Conservation (phyloP, 1,284 basidiomycete genomes). For the Cutaneotrichosporon cutaneum region DNA sequence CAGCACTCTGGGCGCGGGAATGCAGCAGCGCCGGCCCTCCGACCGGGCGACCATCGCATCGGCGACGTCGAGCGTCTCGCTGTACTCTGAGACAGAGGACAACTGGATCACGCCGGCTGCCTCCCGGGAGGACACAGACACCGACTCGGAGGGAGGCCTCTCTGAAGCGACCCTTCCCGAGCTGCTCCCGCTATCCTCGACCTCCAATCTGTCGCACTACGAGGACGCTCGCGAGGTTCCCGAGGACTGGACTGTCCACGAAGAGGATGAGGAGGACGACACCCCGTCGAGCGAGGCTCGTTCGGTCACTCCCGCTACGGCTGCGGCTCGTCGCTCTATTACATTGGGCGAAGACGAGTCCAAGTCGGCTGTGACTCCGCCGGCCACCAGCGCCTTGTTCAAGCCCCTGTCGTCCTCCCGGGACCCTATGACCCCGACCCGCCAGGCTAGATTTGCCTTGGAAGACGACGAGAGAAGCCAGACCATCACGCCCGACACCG, state of each 20-base stretch:
- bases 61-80: constrained; percentile 12
- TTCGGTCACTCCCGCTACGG: not conserved
- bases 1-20: constrained; percentile 2
- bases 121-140: not conserved
- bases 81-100: constrained; percentile 9
- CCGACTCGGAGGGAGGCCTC: constrained; percentile 11
- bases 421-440: not conserved
- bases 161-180: constrained; percentile 24
- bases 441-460: not conserved
- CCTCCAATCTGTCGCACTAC: constrained; percentile 22
- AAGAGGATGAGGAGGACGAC: constrained; percentile 8
- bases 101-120: not conserved
- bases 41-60: not conserved
- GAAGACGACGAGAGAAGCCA: not conserved
- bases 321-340: not conserved
- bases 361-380: constrained; percentile 2
- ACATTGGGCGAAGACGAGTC: not conserved
- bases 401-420: not conserved
- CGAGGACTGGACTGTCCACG: not conserved
- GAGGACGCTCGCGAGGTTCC: constrained; percentile 14
- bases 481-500: not conserved
- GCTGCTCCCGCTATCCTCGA: constrained; percentile 14
- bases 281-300: not conserved
- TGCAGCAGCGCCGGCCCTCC: not conserved
- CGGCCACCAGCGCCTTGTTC: not conserved